Evolutionary conservation across 768 basidiomycete species (phyloP).

Genomic region (Termitomyces eurrhizus): DNA sequence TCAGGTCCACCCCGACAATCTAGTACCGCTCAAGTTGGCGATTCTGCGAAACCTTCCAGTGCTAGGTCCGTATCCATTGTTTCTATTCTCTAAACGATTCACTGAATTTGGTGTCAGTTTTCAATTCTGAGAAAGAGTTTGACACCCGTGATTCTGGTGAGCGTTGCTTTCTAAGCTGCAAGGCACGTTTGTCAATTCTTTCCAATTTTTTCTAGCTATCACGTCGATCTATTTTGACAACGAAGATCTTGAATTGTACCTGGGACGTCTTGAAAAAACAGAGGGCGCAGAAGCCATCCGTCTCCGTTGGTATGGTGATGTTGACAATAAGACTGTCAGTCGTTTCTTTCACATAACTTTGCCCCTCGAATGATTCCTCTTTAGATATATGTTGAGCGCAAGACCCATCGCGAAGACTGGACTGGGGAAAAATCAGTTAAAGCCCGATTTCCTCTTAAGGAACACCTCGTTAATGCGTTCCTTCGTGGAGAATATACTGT

Average conservation of each 20-base stretch:
- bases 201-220: conserved; percentile 72
- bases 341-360: neutral
- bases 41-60: conserved; percentile 93
- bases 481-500: conserved; percentile 87
- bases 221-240: conserved; percentile 98
- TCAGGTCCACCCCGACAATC: conserved; percentile 87
- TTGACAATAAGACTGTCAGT: conserved; percentile 71
- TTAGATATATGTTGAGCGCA: conserved; percentile 84
- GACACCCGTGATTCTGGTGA: conserved; percentile 78
- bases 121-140: conserved; percentile 91
- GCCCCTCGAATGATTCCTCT: neutral
- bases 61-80: conserved; percentile 50
- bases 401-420: conserved; percentile 97
- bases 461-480: conserved; percentile 90
- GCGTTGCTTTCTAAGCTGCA: conserved; percentile 6
- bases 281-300: conserved; percentile 98
- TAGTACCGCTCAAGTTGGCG: conserved; percentile 89
- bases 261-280: conserved; percentile 96
- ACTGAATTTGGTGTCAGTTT: conserved; percentile 48
- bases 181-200: neutral
- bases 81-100: neutral
- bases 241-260: conserved; percentile 91
- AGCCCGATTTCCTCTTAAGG: conserved; percentile 93
- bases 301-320: conserved; percentile 95
- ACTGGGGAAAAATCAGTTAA: conserved; percentile 99